Conservation (phyloP, 2,329 filamentous ascomycete species). For the Mollisiaceae sp. region DNA sequence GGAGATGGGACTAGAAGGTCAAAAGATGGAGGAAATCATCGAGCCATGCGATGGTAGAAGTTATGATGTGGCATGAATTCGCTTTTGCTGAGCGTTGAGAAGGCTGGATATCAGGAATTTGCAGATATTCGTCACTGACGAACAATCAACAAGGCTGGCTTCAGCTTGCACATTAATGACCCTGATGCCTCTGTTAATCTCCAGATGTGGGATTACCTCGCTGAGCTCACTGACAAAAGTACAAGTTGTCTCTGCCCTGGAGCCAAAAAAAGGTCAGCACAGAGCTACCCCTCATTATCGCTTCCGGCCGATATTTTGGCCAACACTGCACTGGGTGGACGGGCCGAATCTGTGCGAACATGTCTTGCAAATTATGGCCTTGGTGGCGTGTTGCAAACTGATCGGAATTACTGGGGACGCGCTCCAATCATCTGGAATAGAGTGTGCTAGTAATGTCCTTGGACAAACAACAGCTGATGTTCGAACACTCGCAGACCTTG, state of each 20-base stretch:
- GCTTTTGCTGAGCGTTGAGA: too few relatives aligned
- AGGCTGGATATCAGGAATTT: too few relatives aligned
- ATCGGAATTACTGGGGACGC: background rate
- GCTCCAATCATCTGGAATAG: background rate
- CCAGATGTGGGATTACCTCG: too few relatives aligned
- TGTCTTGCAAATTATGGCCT: background rate
- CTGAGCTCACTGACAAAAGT: too few relatives aligned
- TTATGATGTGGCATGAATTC: background rate
- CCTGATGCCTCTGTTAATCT: too few relatives aligned
- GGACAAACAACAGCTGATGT: background rate
- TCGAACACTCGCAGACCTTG: background rate
- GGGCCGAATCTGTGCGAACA: background rate
- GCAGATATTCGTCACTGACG: too few relatives aligned
- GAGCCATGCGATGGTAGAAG: background rate
- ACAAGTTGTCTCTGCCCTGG: too few relatives aligned
- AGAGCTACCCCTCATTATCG: background rate
- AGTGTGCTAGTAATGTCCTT: background rate
- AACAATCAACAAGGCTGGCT: too few relatives aligned
- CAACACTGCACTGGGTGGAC: background rate
- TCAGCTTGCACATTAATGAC: too few relatives aligned
- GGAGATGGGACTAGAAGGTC: background rate
- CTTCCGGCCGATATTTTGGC: background rate
- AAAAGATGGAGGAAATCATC: background rate
- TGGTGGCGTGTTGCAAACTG: conserved; percentile 1
- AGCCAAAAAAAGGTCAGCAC: too few relatives aligned